Base-by-base conservation (phyloP, 139 green algal genomes). In the Closterium sp. region DNA sequence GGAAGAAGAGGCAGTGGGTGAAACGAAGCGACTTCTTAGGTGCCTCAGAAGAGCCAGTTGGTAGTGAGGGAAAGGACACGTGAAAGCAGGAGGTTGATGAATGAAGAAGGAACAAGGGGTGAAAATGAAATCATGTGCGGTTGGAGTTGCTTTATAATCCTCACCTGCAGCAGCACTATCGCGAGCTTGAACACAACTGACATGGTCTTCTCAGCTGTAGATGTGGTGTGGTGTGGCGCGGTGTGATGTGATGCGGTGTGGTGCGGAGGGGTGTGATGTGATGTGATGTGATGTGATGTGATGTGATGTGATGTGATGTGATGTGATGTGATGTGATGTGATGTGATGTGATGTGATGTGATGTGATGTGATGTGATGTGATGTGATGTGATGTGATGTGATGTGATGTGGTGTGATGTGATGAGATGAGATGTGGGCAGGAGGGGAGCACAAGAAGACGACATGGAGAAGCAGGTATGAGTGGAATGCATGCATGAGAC, bases 151-250 rank as follows among this genome's bases (percentile, higher is more conserved):
- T 50, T 50, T 0, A 50, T 17, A 11, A 50, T 50, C 13, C 38
- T 7, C 70, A 94, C 91, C 91, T 94, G 91, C 91, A 94, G 34
- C 70, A 94, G 50, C 38, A 94, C 91, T 21, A 94, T n/a, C 2
- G 91, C 91, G 28, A 94, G 38, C 89, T 94, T 94, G 91, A 94
- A 94, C 24, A 94, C 28, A 11, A 94, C 94, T 27, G 91, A 89
- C 22, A 38, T 38, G 27, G 89, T 94, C 50, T 89, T 84, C n/a
- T 87, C 28, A 32, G 85, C n/a, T 87, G 85, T 29, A 34, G 10
- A 31, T 87, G 84, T 87, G 84, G 31, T 87, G 84, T 87, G 84
- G 27, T 86, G 73, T 86, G 73, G 27, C 21, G 73, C 21, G 73
- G 27, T 86, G 73, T 86, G 73, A 11, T 86, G 73, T 86, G n/a